These are phyloP conservation scores for Raffaelea albimanens DNA, from an alignment of 2,329 filamentous ascomycete genomes.

Conservation along the genomic window DNA sequence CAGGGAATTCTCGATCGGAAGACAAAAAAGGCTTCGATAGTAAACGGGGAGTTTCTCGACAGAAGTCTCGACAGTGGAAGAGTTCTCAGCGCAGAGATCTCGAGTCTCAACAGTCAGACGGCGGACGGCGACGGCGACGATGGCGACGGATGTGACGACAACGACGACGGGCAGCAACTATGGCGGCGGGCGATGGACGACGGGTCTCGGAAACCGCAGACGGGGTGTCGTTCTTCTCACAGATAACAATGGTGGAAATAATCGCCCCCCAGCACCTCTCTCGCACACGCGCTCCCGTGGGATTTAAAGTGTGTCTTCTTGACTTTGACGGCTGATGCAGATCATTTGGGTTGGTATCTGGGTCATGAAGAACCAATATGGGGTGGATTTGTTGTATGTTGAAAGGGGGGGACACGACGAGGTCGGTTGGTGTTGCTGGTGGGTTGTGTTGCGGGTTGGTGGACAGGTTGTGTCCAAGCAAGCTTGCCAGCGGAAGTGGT, in stretches of 20 bases:
- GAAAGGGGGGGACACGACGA: neutral
- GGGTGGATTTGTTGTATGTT: constrained; percentile 4
- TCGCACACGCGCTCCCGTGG: constrained; percentile 57
- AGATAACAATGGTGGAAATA: constrained; percentile 49
- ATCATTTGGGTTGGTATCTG: constrained; percentile 43
- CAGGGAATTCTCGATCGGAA: too few relatives aligned
- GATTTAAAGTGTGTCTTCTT: constrained; percentile 61
- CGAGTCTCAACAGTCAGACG: too few relatives aligned
- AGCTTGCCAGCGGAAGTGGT: too few relatives aligned
- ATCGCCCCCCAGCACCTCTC: constrained; percentile 43
- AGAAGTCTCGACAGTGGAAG: too few relatives aligned
- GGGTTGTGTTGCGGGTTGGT: neutral
- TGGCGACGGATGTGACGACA: constrained; percentile 16
- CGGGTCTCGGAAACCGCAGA: constrained; percentile 21
- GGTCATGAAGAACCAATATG: constrained; percentile 41
- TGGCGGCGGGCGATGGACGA: constrained; percentile 12
- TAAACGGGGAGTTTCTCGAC: too few relatives aligned
- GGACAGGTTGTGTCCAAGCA: too few relatives aligned
- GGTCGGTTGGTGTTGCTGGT: neutral
- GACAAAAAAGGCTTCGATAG: too few relatives aligned
- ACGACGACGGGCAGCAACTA: constrained; percentile 15
- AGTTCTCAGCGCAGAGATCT: too few relatives aligned
- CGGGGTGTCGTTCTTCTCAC: constrained; percentile 21
- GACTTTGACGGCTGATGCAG: constrained; percentile 37
- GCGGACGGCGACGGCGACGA: constrained; percentile 15